These are phyloP conservation scores for Sisymbrium irio DNA, from an alignment of 345 rosid genomes.

Conservation along the genomic window DNA sequence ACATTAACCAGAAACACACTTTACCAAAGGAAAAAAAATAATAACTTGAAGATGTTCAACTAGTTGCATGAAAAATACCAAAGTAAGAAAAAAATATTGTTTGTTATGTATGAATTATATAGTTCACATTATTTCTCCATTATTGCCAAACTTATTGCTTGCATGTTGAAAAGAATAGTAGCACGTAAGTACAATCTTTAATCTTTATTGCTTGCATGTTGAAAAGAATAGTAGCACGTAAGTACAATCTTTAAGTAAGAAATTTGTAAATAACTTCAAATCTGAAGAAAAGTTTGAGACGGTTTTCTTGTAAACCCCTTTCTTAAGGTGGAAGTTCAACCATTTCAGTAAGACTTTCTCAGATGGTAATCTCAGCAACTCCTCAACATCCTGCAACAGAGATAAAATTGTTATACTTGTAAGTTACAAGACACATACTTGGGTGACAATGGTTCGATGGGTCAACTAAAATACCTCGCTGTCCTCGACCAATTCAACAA, in stretches of 20 bases:
- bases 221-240: no score
- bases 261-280: slow-evolving; percentile 52
- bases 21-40: background rate
- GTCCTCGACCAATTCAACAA: slow-evolving; percentile 85
- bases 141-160: background rate
- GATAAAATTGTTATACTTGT: background rate
- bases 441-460: slow-evolving; percentile 12
- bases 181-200: background rate
- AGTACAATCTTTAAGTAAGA: no score
- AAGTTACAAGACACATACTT: background rate
- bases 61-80: background rate
- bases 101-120: background rate
- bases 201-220: no score
- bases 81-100: background rate
- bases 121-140: background rate
- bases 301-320: slow-evolving; percentile 82
- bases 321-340: slow-evolving; percentile 92
- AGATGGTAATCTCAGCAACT: slow-evolving; percentile 81
- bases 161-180: slow-evolving; percentile 15
- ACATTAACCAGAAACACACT: slow-evolving; percentile 15
- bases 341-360: slow-evolving; percentile 84
- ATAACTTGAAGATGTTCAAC: background rate
- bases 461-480: slow-evolving; percentile 44
- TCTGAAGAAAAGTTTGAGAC: slow-evolving; percentile 83
- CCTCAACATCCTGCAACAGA: slow-evolving; percentile 75